Evolutionary conservation across 2,329 filamentous ascomycete species (phyloP), one percentile per base, ranked within the genome.

Genomic region (Hymenoscyphus linearis): DNA sequence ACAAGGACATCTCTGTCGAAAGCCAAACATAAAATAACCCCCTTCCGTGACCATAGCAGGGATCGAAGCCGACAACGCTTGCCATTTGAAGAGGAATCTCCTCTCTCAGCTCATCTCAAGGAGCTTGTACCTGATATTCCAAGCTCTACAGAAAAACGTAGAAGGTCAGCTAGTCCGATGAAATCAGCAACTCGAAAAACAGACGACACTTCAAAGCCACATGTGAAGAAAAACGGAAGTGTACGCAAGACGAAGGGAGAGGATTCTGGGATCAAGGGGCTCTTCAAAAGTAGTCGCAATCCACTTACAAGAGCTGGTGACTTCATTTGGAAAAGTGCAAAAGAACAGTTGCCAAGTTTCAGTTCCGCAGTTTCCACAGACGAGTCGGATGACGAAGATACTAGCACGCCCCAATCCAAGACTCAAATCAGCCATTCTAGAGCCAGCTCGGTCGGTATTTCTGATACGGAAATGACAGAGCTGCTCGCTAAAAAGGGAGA

Each of bases 231-330:
- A 52, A 74, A 78, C 27, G 78, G 78, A 22, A 86, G 82, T 68
- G 66, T 81, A n/a, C 78, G 76, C 25, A 72, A 76, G 18, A 77
- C 72, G 2, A 72, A 68, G 60, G 66, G 70, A 26, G 78, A 82
- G 44, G 77, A 82, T 59, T 84, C 83, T 10, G 85, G 83, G 37
- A 79, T 91, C 9, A 84, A 87, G 50, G 85, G 88, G 6, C 87
- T 96, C 55, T 88, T 96, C 75, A 93, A 91, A 75, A 87, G 86
- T 2, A 84, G 85, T 56, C 82, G 89, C 60, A 85, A 79, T 63
- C 85, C 88, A 68, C 80, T 86, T 7, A 81, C 83, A 0, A 84
- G 82, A 68, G 80, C 87, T 36, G 82, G 84, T 16, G 84, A 85
- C 56, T 78, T 83, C 52, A 81, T 87, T 25, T 78, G 85, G 73